Base-by-base conservation (phyloP, 352 stramenopile species). In the Pythium periplocum region DNA sequence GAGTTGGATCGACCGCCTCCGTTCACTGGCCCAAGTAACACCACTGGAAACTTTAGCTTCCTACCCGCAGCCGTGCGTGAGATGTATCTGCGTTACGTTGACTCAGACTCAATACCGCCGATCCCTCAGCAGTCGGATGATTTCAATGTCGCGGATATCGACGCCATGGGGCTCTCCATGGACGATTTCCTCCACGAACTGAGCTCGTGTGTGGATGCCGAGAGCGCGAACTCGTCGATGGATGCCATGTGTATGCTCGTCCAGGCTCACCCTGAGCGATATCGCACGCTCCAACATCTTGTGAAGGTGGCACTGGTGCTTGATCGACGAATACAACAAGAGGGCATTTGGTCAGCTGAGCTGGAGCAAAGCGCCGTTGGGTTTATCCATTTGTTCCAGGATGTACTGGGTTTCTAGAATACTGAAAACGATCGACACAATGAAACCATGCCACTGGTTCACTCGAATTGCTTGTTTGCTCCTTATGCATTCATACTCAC, bases 141-240 rank as follows among this genome's bases (percentile, higher is more conserved):
- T 26, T 40, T 45, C 7, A 35, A 12, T 1, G 10, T 35, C n/a
- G 35, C 63, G 4, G 69, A 75, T 32, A 67, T 73, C 30, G 49
- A 59, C 2, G 61, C 63, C 35, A 51, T 74, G 40, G 62, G 48
- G 7, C 54, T 78, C 38, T 57, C 52, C 5, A 75, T 88, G 33
- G 61, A 71, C 9, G 69, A 77, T 31, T 66, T 80, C n/a, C 47
- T 82, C 35, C 55, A 62, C 39, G 68, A 82, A 46, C 60, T 88
- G 50, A 69, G 6, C 6, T 45, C 51, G 1, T 75, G 66, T 31
- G 61, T 43, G 0, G 69, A 88, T 36, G 51, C 52, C 0, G 34
- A 51, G 10, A 61, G 65, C 1, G 59, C 52, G 31, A 70, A 57
- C 34, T 66, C 64, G 32, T 58, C 75, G 2, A 51, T 86, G 6